Conservation (phyloP, 139 green algal species). For the Picochlorum sp. region DNA sequence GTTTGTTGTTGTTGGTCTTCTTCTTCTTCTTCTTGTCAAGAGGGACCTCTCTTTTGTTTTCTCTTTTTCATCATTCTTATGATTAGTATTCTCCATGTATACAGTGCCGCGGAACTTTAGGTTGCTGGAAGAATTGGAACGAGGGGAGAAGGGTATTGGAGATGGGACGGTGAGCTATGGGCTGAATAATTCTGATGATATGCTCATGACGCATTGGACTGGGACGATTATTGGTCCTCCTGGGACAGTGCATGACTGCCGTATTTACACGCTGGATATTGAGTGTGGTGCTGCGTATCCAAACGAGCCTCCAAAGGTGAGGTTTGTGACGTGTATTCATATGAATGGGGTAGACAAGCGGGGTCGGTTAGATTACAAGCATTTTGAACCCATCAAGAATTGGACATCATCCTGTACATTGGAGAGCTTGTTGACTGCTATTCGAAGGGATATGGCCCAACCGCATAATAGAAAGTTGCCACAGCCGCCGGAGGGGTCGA, state of each 20-base stretch:
- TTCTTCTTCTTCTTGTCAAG: no score
- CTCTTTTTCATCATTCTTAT: no score
- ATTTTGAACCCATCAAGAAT: conserved; percentile 67
- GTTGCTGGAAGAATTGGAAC: conserved; percentile 92
- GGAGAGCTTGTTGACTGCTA: conserved; percentile 61
- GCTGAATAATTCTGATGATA: conserved; percentile 81
- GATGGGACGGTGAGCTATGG: conserved; percentile 95
- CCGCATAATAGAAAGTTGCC: conserved; percentile 74
- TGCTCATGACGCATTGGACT: conserved; percentile 90
- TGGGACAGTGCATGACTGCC: conserved; percentile 74
- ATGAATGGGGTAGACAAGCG: conserved; percentile 36
- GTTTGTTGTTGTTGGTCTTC: background rate
- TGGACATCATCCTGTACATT: conserved; percentile 85
- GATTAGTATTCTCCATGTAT: background rate
- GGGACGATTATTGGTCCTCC: conserved; percentile 94
- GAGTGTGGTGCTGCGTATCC: conserved; percentile 81
- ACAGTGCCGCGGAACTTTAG: conserved; percentile 90
- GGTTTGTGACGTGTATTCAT: conserved; percentile 43
- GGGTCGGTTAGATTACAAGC: conserved; percentile 19
- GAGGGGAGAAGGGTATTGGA: conserved; percentile 89
- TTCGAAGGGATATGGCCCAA: conserved; percentile 81
- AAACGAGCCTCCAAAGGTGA: conserved; percentile 43
- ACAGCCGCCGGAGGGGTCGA: conserved; percentile 81
- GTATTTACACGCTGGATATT: conserved; percentile 90
- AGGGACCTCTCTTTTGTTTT: no score